These are phyloP conservation scores for Dactylonectria macrodidyma DNA, from an alignment of 2,329 filamentous ascomycete genomes.

Conservation along the genomic window DNA sequence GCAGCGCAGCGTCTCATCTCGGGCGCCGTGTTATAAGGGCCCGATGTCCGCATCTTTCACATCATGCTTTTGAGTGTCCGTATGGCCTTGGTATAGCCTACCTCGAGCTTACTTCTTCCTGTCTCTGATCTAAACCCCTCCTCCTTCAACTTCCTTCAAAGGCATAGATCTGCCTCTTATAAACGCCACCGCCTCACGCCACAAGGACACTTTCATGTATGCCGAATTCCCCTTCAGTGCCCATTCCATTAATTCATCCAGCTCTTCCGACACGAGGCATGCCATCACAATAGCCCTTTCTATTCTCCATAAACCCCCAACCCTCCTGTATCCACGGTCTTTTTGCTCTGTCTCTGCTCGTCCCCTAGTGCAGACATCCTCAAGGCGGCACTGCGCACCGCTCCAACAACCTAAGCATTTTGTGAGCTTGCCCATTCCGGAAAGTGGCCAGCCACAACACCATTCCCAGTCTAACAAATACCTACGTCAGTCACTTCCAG, in stretches of 20 bases:
- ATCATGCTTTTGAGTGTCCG: conserved; percentile 30
- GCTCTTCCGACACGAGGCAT: conserved; percentile 11
- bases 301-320: neutral
- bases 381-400: conserved; percentile 17
- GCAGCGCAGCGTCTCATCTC: conserved; percentile 37
- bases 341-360: conserved; percentile 2
- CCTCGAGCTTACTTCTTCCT: conserved; percentile 26
- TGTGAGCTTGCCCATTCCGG: conserved; percentile 33
- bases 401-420: conserved; percentile 26
- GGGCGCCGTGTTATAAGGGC: conserved; percentile 31
- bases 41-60: conserved; percentile 25
- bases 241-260: conserved; percentile 11
- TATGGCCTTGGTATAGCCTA: conserved; percentile 24
- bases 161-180: conserved; percentile 23
- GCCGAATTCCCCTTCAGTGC: too few relatives aligned
- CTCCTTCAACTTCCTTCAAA: neutral
- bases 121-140: conserved; percentile 18
- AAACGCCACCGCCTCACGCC: conserved; percentile 29
- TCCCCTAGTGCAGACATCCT: conserved; percentile 9
- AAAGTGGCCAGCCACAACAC: conserved; percentile 27
- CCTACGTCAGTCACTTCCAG: conserved; percentile 32
- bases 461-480: conserved; percentile 21
- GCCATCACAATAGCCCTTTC: conserved; percentile 17
- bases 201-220: conserved; percentile 16
- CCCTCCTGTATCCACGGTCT: neutral